phyloP scores from a whole-genome alignment of 2,329 filamentous ascomycete genomes.

The Colletotrichum horii region DNA sequence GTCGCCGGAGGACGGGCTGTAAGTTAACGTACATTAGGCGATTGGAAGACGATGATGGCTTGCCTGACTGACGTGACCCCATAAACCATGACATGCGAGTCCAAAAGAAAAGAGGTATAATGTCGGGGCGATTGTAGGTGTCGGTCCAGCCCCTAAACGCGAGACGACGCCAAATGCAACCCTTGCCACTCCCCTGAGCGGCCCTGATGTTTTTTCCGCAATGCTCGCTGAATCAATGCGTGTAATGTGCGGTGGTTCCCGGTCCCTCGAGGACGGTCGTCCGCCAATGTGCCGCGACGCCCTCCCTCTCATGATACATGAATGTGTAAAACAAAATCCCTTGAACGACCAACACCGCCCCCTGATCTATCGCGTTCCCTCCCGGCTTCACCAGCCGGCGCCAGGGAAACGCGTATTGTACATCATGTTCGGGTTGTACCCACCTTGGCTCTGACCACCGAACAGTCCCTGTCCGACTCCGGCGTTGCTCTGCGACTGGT shows the following conservation, averaged over 20 bases:
- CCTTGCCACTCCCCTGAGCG: slow-evolving; percentile 34
- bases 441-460: slow-evolving; percentile 89
- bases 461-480: slow-evolving; percentile 90
- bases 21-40: slow-evolving; percentile 70
- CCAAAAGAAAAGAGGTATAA: slow-evolving; percentile 21
- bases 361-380: slow-evolving; percentile 6
- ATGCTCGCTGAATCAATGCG: slow-evolving; percentile 49
- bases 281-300: slow-evolving; percentile 18
- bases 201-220: slow-evolving; percentile 27
- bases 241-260: slow-evolving; percentile 17
- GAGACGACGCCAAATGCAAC: slow-evolving; percentile 23
- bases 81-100: slow-evolving; percentile 36
- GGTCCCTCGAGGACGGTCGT: slow-evolving; percentile 7
- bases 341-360: slow-evolving; percentile 13
- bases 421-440: slow-evolving; percentile 89
- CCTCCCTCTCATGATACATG: slow-evolving; percentile 24
- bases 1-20: slow-evolving; percentile 33
- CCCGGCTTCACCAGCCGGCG: slow-evolving; percentile 24
- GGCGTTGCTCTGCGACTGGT: slow-evolving; percentile 81
- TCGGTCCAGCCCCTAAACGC: slow-evolving; percentile 24
- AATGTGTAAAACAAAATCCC: slow-evolving; percentile 19
- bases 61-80: slow-evolving; percentile 59
- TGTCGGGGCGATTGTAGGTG: slow-evolving; percentile 24
- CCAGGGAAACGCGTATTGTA: slow-evolving; percentile 55
- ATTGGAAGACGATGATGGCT: slow-evolving; percentile 75